These are phyloP conservation scores for Debaryomyces castellii DNA, from an alignment of 805 yeast genomes.

Conservation along the genomic window DNA sequence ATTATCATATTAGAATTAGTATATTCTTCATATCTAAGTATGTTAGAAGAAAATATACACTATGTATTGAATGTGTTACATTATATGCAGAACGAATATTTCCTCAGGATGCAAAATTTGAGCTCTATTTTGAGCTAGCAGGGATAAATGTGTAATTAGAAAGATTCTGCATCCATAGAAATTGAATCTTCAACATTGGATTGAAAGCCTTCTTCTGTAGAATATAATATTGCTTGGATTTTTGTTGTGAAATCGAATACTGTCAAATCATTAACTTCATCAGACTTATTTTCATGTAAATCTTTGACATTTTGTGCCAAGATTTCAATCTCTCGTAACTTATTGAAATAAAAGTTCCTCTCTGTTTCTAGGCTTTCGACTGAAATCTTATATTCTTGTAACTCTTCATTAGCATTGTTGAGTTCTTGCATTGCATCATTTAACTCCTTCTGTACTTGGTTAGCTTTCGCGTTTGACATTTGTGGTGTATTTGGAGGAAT, in stretches of 20 bases:
- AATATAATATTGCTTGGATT: conserved; percentile 73
- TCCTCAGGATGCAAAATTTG: background rate
- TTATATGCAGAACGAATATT: background rate
- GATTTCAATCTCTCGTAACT: conserved; percentile 84
- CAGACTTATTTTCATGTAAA: conserved; percentile 8
- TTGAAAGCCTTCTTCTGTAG: conserved; percentile 83
- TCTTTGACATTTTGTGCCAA: conserved; percentile 56
- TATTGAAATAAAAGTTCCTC: conserved; percentile 86
- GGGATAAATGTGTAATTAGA: no score
- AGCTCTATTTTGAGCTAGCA: background rate
- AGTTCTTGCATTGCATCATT: conserved; percentile 43
- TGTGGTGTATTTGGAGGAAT: conserved; percentile 8
- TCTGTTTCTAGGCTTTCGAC: conserved; percentile 74
- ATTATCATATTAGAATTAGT: background rate
- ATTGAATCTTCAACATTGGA: conserved; percentile 39
- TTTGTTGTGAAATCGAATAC: conserved; percentile 41
- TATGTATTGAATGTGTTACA: background rate
- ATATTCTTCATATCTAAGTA: background rate
- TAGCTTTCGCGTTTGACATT: conserved; percentile 7
- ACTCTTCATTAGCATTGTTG: conserved; percentile 46
- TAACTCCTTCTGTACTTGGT: conserved; percentile 35
- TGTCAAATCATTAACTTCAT: conserved; percentile 18
- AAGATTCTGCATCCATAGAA: conserved; percentile 16
- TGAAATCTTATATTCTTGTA: conserved; percentile 55
- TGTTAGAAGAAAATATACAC: no score